Percentiles rank a stretch among this genome's conserved stretches.
Conservation (phyloP, 495 filamentous ascomycete genomes). For the Penicillium alfredii region DNA sequence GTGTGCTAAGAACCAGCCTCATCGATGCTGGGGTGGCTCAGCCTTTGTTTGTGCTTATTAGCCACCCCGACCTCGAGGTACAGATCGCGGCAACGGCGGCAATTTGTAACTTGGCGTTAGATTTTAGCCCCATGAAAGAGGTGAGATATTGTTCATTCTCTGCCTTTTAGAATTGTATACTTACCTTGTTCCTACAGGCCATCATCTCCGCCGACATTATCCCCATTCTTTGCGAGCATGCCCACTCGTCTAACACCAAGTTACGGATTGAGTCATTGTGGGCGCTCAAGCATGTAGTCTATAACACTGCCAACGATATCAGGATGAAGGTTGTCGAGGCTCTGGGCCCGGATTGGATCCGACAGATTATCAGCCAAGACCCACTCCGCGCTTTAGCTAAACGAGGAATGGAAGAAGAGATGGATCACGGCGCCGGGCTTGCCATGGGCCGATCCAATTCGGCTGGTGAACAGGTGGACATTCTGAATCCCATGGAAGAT, state of each 20-base stretch:
- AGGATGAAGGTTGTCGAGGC: constrained; percentile 73
- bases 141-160: constrained; percentile 41
- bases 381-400: constrained; percentile 27
- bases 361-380: constrained; percentile 59
- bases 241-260: constrained; percentile 64
- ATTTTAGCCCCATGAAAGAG: constrained; percentile 86
- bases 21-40: constrained; percentile 78
- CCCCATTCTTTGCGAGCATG: constrained; percentile 74
- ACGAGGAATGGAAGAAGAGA: constrained; percentile 34
- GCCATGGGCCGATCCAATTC: constrained; percentile 61
- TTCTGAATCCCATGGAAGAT: constrained; percentile 55
- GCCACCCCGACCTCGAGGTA: constrained; percentile 70
- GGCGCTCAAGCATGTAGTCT: constrained; percentile 85
- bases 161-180: constrained; percentile 2
- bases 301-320: constrained; percentile 56
- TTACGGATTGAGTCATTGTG: constrained; percentile 78
- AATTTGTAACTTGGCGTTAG: constrained; percentile 74
- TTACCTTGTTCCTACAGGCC: constrained; percentile 40
- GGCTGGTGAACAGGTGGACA: constrained; percentile 57
- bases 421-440: constrained; percentile 30
- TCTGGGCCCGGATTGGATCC: constrained; percentile 71
- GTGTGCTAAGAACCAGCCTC: constrained; percentile 73
- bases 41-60: constrained; percentile 72
- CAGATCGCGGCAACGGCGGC: constrained; percentile 78
- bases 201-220: constrained; percentile 73